phyloP scores from a whole-genome alignment of 352 stramenopile species.

The Globisporangium irregulare region DNA sequence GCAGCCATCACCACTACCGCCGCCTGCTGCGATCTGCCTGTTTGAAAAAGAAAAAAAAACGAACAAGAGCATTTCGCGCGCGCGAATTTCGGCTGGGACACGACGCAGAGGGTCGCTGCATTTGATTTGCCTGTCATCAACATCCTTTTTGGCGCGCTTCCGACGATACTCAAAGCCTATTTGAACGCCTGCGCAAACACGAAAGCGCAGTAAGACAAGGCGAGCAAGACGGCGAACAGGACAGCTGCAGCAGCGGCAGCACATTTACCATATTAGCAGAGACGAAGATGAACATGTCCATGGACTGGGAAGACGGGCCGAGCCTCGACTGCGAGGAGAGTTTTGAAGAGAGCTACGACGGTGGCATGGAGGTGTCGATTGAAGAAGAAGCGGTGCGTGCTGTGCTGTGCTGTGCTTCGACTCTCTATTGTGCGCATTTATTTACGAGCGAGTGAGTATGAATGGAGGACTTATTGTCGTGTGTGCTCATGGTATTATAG shows the following conservation, averaged over 20 bases:
- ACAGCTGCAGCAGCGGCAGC: neutral
- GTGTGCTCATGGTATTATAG: slow-evolving; percentile 22
- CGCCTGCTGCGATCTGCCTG: neutral
- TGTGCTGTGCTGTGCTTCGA: neutral
- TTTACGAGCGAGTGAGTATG: neutral
- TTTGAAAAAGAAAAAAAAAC: neutral
- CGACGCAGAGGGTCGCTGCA: neutral
- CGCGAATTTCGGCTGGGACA: slow-evolving; percentile 7
- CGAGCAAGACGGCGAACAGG: neutral
- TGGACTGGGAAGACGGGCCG: slow-evolving; percentile 60
- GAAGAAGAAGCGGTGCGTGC: slow-evolving; percentile 41
- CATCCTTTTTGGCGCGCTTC: slow-evolving; percentile 13
- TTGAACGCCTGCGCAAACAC: neutral
- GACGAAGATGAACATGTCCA: slow-evolving; percentile 20
- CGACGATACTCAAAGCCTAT: neutral
- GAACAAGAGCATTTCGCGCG: slow-evolving; percentile 1
- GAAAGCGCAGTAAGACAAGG: neutral
- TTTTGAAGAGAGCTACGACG: slow-evolving; percentile 56
- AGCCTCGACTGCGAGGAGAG: slow-evolving; percentile 79
- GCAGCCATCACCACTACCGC: neutral
- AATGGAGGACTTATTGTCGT: neutral
- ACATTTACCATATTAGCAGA: neutral
- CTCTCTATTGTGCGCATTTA: neutral
- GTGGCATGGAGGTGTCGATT: slow-evolving; percentile 37
- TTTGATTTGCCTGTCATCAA: neutral